Base-by-base conservation (phyloP, 2,329 filamentous ascomycete genomes). In the Cercospora zeae-maydis region DNA sequence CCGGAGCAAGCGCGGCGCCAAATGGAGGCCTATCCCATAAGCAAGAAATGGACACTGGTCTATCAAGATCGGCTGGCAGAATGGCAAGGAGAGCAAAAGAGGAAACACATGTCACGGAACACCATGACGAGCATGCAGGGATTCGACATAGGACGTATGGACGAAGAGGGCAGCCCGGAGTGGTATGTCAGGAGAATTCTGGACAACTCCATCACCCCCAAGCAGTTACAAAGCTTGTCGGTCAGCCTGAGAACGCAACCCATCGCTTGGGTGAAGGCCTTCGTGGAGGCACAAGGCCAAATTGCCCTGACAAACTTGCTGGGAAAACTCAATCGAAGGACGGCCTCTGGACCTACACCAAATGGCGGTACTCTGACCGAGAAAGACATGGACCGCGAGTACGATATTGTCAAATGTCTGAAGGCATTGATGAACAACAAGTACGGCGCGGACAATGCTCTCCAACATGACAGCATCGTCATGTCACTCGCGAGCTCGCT, bases 381-480 rank as follows among this genome's bases (percentile, higher is more conserved):
- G 71, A 92, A 90, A 75, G 91, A 93, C 73, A 82, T 95, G 55
- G 93, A 97, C 73, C 87, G 90, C 69, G 93, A 96, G 78, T 98
- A 98, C 75, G 95, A 98, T 74, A 96, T 99, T 66, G 87, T 96
- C 75, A 99, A 99, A 79, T 98, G 95, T 79, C 79, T 99, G 63
- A 98, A 98, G 81, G 92, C 93, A 33, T 79, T 98, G 62, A 96
- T 98, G 90, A 99, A 99, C 86, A 99, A 97, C 84, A 97, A 96
- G 76, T 98, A 96, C 76, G 95, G 95, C 65, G 95, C 95, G 65
- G 95, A 99, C 75, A 93, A 99, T 83, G 95, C 95, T 16, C 82
- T 99, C 62, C 83, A 86, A 64, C 93, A 98, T 74, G 90, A 95
- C 74, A 91, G 93, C 74, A 91, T 98, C 66, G 88, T 97, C 66